phyloP scores from a whole-genome alignment of 1,284 basidiomycete species.

The Cutaneotrichosporon daszewskae region DNA sequence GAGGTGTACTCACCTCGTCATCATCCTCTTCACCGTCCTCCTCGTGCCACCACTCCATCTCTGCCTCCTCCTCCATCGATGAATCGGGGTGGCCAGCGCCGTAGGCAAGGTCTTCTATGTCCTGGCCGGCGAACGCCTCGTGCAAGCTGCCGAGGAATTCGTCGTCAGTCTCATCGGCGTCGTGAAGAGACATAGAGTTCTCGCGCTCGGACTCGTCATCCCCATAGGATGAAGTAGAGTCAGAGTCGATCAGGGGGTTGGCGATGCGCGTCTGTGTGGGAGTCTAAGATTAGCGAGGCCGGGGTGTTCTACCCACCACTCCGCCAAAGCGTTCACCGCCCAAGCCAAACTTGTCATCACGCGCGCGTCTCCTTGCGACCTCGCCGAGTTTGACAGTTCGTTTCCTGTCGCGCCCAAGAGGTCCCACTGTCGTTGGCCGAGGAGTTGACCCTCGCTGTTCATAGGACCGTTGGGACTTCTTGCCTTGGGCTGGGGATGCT shows the following conservation, averaged over 20 bases:
- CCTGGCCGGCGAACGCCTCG: slow-evolving; percentile 39
- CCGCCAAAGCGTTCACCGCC: slow-evolving; percentile 20
- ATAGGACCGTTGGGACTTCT: not conserved
- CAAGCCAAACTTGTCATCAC: slow-evolving; percentile 39
- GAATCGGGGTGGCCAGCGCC: slow-evolving; percentile 32
- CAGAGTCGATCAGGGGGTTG: slow-evolving; percentile 19
- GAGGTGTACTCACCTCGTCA: slow-evolving; percentile 24
- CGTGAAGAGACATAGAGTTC: slow-evolving; percentile 6
- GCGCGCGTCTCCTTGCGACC: slow-evolving; percentile 31
- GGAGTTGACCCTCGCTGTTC: slow-evolving; percentile 1
- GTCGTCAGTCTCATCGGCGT: slow-evolving; percentile 26
- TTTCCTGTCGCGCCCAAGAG: slow-evolving; percentile 34
- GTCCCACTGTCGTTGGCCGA: slow-evolving; percentile 23
- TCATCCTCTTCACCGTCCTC: slow-evolving; percentile 33
- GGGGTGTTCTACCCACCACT: slow-evolving; percentile 11
- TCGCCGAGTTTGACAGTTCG: slow-evolving; percentile 35
- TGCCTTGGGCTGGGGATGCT: slow-evolving; percentile 6
- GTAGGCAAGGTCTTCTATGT: slow-evolving; percentile 43
- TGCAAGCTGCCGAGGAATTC: slow-evolving; percentile 31
- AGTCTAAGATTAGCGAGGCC: slow-evolving; percentile 1
- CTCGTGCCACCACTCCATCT: slow-evolving; percentile 24
- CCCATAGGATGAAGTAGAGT: slow-evolving; percentile 37
- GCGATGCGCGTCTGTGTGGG: slow-evolving; percentile 16
- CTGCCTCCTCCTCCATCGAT: slow-evolving; percentile 23
- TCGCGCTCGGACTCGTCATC: slow-evolving; percentile 41